These are phyloP conservation scores for Phytophthora pluvialis DNA, from an alignment of 352 stramenopile species.

Conservation along the genomic window DNA sequence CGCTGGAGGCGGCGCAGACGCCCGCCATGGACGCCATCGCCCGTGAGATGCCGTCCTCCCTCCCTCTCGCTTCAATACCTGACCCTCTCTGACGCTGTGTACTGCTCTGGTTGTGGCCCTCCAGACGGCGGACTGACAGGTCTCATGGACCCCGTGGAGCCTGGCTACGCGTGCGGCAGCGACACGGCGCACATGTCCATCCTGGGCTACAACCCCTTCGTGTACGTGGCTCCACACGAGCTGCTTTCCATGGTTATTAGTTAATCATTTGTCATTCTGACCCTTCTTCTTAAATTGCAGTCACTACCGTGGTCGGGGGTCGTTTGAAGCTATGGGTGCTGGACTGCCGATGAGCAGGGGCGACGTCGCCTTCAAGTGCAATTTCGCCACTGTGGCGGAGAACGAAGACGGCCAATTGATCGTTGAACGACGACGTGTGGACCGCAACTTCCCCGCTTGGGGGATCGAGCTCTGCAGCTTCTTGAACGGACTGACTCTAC, in stretches of 20 bases:
- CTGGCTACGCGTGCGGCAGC: conserved; percentile 84
- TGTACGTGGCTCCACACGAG: conserved; percentile 43
- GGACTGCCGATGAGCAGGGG: conserved; percentile 84
- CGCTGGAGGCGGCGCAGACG: conserved; percentile 70
- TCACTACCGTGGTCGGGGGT: conserved; percentile 85
- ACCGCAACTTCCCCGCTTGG: conserved; percentile 86
- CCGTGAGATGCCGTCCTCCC: conserved; percentile 41
- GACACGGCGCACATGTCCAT: conserved; percentile 92
- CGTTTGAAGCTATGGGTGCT: conserved; percentile 90
- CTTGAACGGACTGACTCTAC: conserved; percentile 63
- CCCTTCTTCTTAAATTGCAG: conserved; percentile 28
- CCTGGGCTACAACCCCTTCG: conserved; percentile 84
- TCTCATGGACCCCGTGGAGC: conserved; percentile 86
- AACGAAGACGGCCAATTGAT: conserved; percentile 72
- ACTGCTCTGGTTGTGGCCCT: neutral
- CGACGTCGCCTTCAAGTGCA: conserved; percentile 91
- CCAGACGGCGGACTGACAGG: conserved; percentile 78
- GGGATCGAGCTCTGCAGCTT: conserved; percentile 86
- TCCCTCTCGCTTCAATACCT: neutral
- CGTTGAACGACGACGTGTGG: conserved; percentile 76
- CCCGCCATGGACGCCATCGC: conserved; percentile 88
- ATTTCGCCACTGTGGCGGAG: conserved; percentile 82
- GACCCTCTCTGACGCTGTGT: neutral
- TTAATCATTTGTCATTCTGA: too few relatives aligned
- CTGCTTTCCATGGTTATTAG: neutral